A percentile compares a stretch with the other conserved stretches of the same genome.
Evolutionary conservation across 345 rosid species (phyloP).

Genomic region (Ricinus communis): DNA sequence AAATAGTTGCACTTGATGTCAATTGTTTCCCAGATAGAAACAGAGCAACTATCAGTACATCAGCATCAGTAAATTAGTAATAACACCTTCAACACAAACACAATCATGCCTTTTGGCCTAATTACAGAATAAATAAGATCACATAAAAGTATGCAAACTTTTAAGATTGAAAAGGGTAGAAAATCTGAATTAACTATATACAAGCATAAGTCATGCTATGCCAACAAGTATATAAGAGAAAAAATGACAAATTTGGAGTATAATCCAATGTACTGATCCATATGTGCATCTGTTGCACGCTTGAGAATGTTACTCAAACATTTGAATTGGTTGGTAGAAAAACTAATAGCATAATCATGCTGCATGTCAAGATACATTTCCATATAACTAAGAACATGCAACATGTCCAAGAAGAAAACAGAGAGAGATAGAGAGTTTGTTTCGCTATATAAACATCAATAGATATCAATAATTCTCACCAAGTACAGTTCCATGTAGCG

Average conservation of each 20-base stretch:
- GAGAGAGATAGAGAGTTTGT: slow-evolving; percentile 19
- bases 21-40: no score
- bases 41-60: no score
- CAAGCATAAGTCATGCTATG: neutral
- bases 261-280: neutral
- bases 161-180: neutral
- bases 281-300: no score
- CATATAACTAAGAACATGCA: neutral
- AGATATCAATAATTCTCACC: slow-evolving; percentile 46
- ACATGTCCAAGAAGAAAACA: no score
- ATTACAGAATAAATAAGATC: no score
- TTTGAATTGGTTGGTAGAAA: neutral
- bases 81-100: no score
- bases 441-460: slow-evolving; percentile 4
- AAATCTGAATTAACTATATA: neutral
- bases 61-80: no score
- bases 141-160: no score
- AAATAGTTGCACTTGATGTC: no score
- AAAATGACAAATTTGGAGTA: neutral
- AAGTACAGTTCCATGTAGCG: slow-evolving; percentile 85
- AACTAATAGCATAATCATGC: neutral
- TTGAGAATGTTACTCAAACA: neutral
- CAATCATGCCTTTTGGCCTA: no score
- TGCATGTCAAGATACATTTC: neutral
- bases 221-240: neutral